Evolutionary conservation across 495 filamentous ascomycete genomes (phyloP), one percentile per base, ranked within the genome.

Genomic region (Hyaloscypha hepaticicola): DNA sequence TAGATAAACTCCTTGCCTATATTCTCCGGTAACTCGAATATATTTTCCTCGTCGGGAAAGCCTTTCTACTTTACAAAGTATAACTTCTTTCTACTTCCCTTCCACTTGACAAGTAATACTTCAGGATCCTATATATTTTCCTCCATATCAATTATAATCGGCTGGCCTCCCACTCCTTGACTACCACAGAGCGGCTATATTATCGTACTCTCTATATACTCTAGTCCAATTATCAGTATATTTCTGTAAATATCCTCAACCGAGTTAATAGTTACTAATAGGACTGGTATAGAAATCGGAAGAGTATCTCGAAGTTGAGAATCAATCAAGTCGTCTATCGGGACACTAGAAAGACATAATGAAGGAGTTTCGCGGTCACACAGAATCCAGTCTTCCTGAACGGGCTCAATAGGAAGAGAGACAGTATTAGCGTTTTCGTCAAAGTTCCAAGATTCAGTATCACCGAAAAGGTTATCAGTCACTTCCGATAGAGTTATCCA

Each of bases 11-110:
- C 9, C 26, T 31, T 14, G 28, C 21, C 53, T n/a, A n/a, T n/a
- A n/a, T n/a, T n/a, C n/a, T n/a, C n/a, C n/a, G n/a, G n/a, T n/a
- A n/a, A n/a, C n/a, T n/a, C n/a, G n/a, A n/a, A 69, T 22, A 57
- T 28, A 49, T 70, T n/a, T 5, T 64, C 55, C 38, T 22, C 64
- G 31, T n/a, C n/a, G n/a, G 64, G 60, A 67, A 70, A 67, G 28
- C 67, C 67, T 64, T 60, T 64, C 53, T 28, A 69, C 50, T 69
- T 69, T 26, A 69, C 60, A 63, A 67, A 64, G 58, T 52, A 67
- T 45, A 22, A 59, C 31, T 52, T 60, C 41, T 31, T 64, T 55
- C 50, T 68, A 26, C 67, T 58, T 69, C 34, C 58, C 61, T 63
- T 66, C 64, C 59, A 69, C 60, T 67, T 69, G 29, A 64, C 53